Evolutionary conservation across 139 green algal genomes (phyloP), one percentile per base, ranked within the genome.

Genomic region (Chlorella sorokiniana): DNA sequence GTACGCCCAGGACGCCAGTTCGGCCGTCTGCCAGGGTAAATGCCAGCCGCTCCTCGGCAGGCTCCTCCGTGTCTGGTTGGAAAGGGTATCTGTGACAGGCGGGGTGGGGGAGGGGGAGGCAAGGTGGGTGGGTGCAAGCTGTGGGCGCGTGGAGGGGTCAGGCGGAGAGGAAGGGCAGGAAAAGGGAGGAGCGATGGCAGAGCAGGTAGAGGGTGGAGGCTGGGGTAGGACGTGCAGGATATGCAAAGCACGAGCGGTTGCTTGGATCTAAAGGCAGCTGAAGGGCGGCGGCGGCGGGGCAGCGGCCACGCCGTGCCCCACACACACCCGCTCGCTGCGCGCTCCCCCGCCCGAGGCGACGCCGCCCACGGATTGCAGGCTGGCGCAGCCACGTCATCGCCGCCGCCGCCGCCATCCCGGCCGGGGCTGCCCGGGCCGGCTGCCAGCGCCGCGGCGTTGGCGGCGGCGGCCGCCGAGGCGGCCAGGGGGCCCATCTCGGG

Each of bases 21-120:
- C 86, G 72, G 6, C 87, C 88, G 62, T 96, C 92, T 18, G 63
- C 62, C 40, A 96, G 82, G 1, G 89, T 83, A 80, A 96, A 96
- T 0, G 82, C 87, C 54, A 96, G 69, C 29, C 80, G 84, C 78
- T 93, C 91, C 63, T 94, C 88, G 2, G 87, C 83, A 0, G 88
- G 27, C 33, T 85, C 83, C 11, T 75, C 79, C 27, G 31, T 42
- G 3, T 54, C 44, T 1, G 31, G 18, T 27, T 52, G 33, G 23
- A 69, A 59, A 9, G 77, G 35, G 45, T 82, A 82, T 3, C 77
- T 82, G 77, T 45, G 56, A 20, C 31, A 23, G 10, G 18, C 41
- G 10, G 25, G 6, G 10, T 23, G 35, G 64, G 33, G 6, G n/a
- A 22, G 18, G 25, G 25, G 7, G 23, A 35, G 42, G 7, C 1